Evolutionary conservation across 345 rosid genomes (phyloP), one percentile per base, ranked within the genome.

Genomic region (Eucalyptus marginata): DNA sequence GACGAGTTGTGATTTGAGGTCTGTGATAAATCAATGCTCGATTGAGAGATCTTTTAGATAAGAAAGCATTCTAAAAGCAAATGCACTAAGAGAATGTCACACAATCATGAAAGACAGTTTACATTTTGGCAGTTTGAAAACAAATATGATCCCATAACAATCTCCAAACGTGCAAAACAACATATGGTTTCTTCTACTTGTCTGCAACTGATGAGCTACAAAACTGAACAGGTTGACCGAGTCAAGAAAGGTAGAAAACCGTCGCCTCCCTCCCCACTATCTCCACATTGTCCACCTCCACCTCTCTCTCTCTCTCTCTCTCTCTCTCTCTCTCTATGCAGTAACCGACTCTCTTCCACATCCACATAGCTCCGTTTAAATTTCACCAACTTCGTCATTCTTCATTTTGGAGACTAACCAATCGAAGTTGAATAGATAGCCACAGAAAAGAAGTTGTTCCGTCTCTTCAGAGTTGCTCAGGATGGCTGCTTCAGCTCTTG

Each of bases 251-350:
- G 49, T 47, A 3, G 56, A 33, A 84, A 66, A 76, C 89, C 51
- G 86, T 85, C 49, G 58, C 66, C 86, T 46, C 91, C 52, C 52
- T 50, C 52, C 52, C 93, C 93, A 92, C 93, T 89, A 88, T 88
- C 89, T 92, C 91, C 90, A 89, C 87, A 20, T 87, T 40, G 47
- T 76, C 84, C 84, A 76, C 84, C 84, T 76, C 89, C 91, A 58
- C 58, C 85, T 88, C 79, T 89, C 87, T 31, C 76, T 44, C 86
- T 49, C 68, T 29, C 71, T 64, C 79, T 64, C 36, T n/a, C n/a
- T n/a, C 22, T 25, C 64, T 50, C 52, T 50, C 52, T 50, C 52
- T 50, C 54, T 51, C 4, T 51, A 1, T 11, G 27, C 68, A 24
- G 85, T 33, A 89, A 89, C 92, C 27, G 52, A 84, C 89, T 83